phyloP scores from a whole-genome alignment of 257 asterid genomes.

The Petunia axillaris region DNA sequence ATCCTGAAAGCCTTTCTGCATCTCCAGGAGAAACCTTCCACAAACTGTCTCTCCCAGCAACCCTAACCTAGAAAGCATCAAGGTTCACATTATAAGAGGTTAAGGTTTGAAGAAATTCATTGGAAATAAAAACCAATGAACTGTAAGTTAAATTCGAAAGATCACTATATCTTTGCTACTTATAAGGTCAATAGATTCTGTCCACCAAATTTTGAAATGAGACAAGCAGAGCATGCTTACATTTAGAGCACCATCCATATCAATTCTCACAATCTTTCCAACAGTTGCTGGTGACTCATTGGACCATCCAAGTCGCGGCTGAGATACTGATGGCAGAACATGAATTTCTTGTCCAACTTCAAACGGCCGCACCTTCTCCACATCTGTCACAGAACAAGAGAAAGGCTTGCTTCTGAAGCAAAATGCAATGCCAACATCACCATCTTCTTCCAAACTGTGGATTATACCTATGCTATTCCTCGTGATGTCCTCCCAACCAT shows the following conservation, averaged over 20 bases:
- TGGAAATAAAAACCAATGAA: conserved; percentile 12
- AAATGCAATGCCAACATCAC: conserved; percentile 95
- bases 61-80: conserved; percentile 62
- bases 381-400: conserved; percentile 89
- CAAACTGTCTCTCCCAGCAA: conserved; percentile 70
- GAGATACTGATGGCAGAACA: conserved; percentile 72
- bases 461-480: conserved; percentile 83
- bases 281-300: conserved; percentile 86
- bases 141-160: neutral
- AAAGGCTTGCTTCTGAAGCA: conserved; percentile 95
- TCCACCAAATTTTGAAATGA: conserved; percentile 18
- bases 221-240: conserved; percentile 52
- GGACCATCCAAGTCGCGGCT: conserved; percentile 99
- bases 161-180: neutral
- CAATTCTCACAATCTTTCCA: conserved; percentile 82
- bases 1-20: conserved; percentile 91
- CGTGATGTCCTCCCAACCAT: conserved; percentile 96
- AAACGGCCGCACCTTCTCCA: conserved; percentile 87
- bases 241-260: conserved; percentile 95
- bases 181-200: conserved; percentile 15
- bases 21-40: conserved; percentile 99
- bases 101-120: conserved; percentile 3
- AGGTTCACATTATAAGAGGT: neutral
- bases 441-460: conserved; percentile 98
- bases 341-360: conserved; percentile 90